Base-by-base conservation (phyloP, 345 rosid genomes). In the Erodium maritimum region DNA sequence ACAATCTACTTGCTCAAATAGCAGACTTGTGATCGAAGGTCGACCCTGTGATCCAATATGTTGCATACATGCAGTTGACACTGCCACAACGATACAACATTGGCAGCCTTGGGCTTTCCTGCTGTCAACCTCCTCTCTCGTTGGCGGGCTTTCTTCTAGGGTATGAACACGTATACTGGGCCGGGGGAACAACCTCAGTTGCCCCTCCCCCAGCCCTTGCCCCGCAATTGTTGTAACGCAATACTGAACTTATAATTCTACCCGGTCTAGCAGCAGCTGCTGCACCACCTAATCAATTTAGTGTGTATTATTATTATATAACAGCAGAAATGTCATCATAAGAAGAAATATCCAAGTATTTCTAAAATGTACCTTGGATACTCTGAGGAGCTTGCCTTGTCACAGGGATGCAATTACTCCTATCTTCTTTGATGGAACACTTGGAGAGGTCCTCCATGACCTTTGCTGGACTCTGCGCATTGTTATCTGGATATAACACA, bases 191-290 rank as follows among this genome's bases (percentile, higher is more conserved):
- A 59, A 82, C 73, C 64, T 86, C 96, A 4, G 78, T 80, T 7
- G 81, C 73, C 50, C 81, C 76, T 33, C 81, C 85, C n/a, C n/a
- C n/a, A n/a, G n/a, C n/a, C n/a, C n/a, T n/a, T 20, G 79, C 84
- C 14, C 86, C 86, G 45, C 96, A 85, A 61, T 83, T 84, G 80
- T 83, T 84, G 76, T 91, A 84, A 29, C 94, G 94, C 65, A 83
- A 65, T 29, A 85, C 91, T 3, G 96, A 82, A 18, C 95, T 77
- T 52, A 85, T 86, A n/a, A 88, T 91, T 71, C 88, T 88, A 53
- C 91, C 94, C 17, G 94, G 94, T 71, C 91, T 77, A 29, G 96
- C 80, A 19, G 80, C 84, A 56, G 86, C 84, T 72, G 87, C 89
- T 69, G 75, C 14, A 14, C 12, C 48, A 66, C 46, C 50, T 10